Base-by-base conservation (phyloP, 768 basidiomycete species). In the Mycena vitilis region DNA sequence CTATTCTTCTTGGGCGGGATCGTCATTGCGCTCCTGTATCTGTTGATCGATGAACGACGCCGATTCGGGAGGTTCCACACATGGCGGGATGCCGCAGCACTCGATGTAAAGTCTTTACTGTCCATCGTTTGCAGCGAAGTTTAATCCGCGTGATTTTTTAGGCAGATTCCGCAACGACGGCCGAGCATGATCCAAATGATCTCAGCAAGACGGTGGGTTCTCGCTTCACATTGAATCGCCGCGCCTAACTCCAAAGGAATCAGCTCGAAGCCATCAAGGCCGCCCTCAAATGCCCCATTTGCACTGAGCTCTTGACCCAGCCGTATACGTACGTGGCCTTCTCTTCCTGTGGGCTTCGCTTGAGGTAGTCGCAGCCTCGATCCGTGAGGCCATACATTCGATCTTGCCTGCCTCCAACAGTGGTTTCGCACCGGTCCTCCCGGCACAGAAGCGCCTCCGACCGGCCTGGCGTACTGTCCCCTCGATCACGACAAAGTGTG, bases 221-320 rank as follows among this genome's bases (percentile, higher is more conserved):
- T 42, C 25, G 20, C 10, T 40, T 2, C 2, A 11, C 42, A 25
- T 16, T 25, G 16, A 15, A 18, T 8, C n/a, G 8, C 40, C 10
- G 16, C 44, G 4, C 30, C 20, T 44, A 62, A 40, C 18, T 25
- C 22, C 22, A 62, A 36, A 11, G 18, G 30, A 6, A 8, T 18
- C 36, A 55, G 34, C 61, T 63, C 15, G 44, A 47, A 54, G 44
- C 62, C 30, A 55, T 55, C 52, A 55, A 34, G 52, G 42, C 52
- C 10, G 61, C 52, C 52, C 40, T 36, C 42, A 22, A 44, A 54
- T 63, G 38, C 18, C 23, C 57, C 9, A 61, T 52, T 20, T 30
- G 49, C 34, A 38, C 51, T 13, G 60, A 53, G 23, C 30, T 62
- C 38, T 18, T 42, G 23, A 42, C 48, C 18, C 45, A 48, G 16